Conservation (phyloP, 1,139 yeast genomes). For the Insectozyma bohioensis region DNA sequence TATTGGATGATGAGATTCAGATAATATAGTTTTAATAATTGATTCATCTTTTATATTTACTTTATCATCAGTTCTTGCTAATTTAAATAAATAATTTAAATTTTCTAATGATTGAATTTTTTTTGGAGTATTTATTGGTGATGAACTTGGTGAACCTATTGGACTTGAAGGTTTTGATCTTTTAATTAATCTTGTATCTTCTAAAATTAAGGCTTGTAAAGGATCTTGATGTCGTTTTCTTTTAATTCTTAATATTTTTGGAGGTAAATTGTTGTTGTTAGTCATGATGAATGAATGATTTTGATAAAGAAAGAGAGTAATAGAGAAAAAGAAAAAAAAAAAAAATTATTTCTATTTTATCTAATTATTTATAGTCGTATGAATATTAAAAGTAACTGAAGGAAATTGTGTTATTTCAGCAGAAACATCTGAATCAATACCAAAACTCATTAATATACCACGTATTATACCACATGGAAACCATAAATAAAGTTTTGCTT, state of each 20-base stretch:
- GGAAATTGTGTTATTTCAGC: constrained; percentile 73
- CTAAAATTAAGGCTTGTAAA: constrained; percentile 65
- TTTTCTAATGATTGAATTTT: constrained; percentile 11
- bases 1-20: constrained; percentile 12
- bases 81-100: constrained; percentile 47
- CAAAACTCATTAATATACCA: constrained; percentile 74
- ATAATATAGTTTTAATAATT: constrained; percentile 16
- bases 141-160: constrained; percentile 19
- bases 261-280: constrained; percentile 28
- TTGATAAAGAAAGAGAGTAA: not conserved
- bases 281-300: constrained; percentile 1
- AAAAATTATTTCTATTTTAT: constrained; percentile 1
- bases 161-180: constrained; percentile 46
- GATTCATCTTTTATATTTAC: constrained; percentile 20
- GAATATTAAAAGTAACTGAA: constrained; percentile 69
- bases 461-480: constrained; percentile 83
- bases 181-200: constrained; percentile 39
- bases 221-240: constrained; percentile 86
- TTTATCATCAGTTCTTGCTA: constrained; percentile 58
- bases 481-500: constrained; percentile 61
- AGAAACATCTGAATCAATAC: constrained; percentile 61
- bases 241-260: constrained; percentile 73
- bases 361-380: constrained; percentile 41
- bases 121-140: constrained; percentile 18
- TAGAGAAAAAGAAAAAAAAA: too few relatives aligned